phyloP scores from a whole-genome alignment of 106 monocot genomes.

The Allium cepa region DNA sequence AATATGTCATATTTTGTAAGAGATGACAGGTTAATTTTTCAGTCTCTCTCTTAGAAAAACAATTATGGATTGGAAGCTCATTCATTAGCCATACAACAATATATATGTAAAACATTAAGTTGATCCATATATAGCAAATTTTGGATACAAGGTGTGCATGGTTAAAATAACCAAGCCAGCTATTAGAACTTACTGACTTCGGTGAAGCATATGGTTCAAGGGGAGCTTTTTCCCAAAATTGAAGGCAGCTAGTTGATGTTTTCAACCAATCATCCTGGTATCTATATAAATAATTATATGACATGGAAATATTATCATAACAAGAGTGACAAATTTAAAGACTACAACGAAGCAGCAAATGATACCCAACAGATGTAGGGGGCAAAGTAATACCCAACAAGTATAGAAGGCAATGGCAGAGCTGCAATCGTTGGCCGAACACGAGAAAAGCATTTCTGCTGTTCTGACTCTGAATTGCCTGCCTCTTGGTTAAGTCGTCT shows the following conservation, averaged over 20 bases:
- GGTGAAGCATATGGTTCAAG: constrained; percentile 94
- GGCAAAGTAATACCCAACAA: constrained; percentile 70
- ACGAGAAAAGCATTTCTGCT: constrained; percentile 27
- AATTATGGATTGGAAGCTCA: too few species aligned
- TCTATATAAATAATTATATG: constrained; percentile 25
- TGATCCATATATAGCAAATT: neutral
- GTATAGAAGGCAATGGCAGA: constrained; percentile 67
- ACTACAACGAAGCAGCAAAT: too few species aligned
- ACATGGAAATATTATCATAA: neutral
- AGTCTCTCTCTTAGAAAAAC: too few species aligned
- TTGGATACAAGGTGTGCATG: too few species aligned
- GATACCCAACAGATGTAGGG: neutral
- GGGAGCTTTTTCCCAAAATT: constrained; percentile 90
- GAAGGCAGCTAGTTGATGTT: constrained; percentile 53
- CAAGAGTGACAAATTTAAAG: neutral
- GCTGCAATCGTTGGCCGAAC: constrained; percentile 47
- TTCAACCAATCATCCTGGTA: constrained; percentile 99
- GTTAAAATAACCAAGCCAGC: neutral
- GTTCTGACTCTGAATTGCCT: constrained; percentile 49
- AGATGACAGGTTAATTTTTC: too few species aligned
- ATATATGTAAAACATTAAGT: neutral
- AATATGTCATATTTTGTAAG: too few species aligned
- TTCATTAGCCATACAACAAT: neutral
- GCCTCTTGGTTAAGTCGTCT: constrained; percentile 52
- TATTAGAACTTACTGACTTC: constrained; percentile 56